Percentiles rank a stretch among this genome's conserved stretches.
Conservation (phyloP, 805 yeast genomes). For the Nakazawaea holstii region DNA sequence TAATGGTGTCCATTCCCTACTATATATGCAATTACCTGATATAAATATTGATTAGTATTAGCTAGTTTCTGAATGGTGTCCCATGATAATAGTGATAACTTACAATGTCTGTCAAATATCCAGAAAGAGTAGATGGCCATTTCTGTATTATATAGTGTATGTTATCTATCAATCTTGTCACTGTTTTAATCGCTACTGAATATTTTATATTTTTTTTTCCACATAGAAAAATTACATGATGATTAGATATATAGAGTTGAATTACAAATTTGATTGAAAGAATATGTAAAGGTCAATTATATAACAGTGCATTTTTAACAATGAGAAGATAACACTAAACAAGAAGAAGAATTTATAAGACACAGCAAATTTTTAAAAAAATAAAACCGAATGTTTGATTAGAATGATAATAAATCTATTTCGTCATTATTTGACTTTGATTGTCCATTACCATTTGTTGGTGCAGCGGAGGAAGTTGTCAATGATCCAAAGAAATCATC, state of each 20-base stretch:
- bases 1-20: slow-evolving; percentile 53
- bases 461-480: slow-evolving; percentile 16
- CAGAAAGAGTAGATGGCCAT: slow-evolving; percentile 81
- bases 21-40: slow-evolving; percentile 67
- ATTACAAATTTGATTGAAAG: no score
- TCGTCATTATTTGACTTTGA: slow-evolving; percentile 27
- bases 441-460: slow-evolving; percentile 10
- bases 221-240: background rate
- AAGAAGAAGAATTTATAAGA: slow-evolving; percentile 1
- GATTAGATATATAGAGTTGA: no score
- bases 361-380: background rate
- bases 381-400: no score
- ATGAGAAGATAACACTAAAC: background rate
- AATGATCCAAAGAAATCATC: slow-evolving; percentile 30
- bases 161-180: no score
- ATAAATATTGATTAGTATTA: background rate
- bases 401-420: slow-evolving; percentile 45
- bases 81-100: slow-evolving; percentile 14
- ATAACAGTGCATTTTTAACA: no score
- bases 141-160: background rate
- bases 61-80: background rate
- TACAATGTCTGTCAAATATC: slow-evolving; percentile 88
- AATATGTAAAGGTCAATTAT: no score
- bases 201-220: background rate
- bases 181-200: background rate